Evolutionary conservation across 1,139 yeast species (phyloP).

Genomic region (Suhomyces taliae): DNA sequence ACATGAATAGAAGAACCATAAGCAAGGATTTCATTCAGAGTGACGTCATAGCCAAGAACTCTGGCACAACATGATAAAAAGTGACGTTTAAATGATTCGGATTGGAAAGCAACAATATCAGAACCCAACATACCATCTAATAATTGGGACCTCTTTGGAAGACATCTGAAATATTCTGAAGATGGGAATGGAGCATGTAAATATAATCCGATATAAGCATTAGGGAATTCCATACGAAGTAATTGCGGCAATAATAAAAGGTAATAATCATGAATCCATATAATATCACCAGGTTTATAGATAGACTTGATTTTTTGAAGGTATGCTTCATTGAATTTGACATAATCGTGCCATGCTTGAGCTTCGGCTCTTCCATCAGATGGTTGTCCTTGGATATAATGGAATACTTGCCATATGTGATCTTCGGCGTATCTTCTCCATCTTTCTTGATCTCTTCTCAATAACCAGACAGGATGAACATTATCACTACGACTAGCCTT

Average conservation of each 20-base stretch:
- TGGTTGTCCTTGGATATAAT: slow-evolving; percentile 75
- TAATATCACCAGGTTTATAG: slow-evolving; percentile 86
- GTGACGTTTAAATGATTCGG: slow-evolving; percentile 83
- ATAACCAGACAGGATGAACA: slow-evolving; percentile 84
- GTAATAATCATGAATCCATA: slow-evolving; percentile 95
- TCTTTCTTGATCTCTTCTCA: slow-evolving; percentile 67
- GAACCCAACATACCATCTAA: slow-evolving; percentile 92
- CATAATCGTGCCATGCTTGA: slow-evolving; percentile 90
- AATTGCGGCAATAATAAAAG: slow-evolving; percentile 81
- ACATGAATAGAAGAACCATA: slow-evolving; percentile 77
- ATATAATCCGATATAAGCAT: slow-evolving; percentile 79
- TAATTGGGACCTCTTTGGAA: slow-evolving; percentile 77
- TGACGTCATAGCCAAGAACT: slow-evolving; percentile 68
- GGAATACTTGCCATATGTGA: slow-evolving; percentile 91
- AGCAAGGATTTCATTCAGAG: slow-evolving; percentile 60
- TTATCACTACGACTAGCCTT: slow-evolving; percentile 47
- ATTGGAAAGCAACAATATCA: slow-evolving; percentile 82
- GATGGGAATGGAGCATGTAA: slow-evolving; percentile 94
- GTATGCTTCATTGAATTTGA: slow-evolving; percentile 85
- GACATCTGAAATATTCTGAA: slow-evolving; percentile 88
- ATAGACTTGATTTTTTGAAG: slow-evolving; percentile 71
- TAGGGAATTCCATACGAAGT: slow-evolving; percentile 76
- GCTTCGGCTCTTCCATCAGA: slow-evolving; percentile 68
- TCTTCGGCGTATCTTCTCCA: slow-evolving; percentile 92
- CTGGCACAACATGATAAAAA: slow-evolving; percentile 87